phyloP scores from a whole-genome alignment of 176 grass and related monocot species.

The Miscanthus lutarioriparius region DNA sequence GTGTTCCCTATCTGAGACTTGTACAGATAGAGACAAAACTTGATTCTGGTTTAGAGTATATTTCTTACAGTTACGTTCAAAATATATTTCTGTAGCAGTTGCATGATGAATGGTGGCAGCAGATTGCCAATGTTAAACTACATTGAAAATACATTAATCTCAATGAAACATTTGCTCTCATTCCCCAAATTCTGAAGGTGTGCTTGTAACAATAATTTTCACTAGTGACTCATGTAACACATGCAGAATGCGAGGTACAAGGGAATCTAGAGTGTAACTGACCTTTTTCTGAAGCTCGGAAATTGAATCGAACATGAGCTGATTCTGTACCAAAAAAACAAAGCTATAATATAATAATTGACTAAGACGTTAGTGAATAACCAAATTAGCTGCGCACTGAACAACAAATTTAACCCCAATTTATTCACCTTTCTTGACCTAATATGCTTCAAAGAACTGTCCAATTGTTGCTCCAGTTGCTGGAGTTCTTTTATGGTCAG shows the following conservation, averaged over 20 bases:
- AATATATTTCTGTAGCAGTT: not conserved
- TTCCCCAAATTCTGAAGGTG: not conserved
- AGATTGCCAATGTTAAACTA: not conserved
- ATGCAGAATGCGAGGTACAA: not conserved
- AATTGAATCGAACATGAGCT: slow-evolving; percentile 65
- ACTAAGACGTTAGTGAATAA: slow-evolving; percentile 1
- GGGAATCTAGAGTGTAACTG: slow-evolving; percentile 19
- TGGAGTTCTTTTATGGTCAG: slow-evolving; percentile 73
- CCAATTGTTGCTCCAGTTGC: slow-evolving; percentile 82
- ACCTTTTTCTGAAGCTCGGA: slow-evolving; percentile 80
- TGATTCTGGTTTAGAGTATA: not conserved
- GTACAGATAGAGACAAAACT: not conserved
- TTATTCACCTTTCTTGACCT: slow-evolving; percentile 80
- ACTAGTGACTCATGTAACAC: not conserved
- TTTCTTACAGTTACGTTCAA: not conserved
- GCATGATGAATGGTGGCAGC: not conserved
- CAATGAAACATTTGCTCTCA: not conserved
- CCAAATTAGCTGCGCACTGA: not conserved
- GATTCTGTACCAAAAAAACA: slow-evolving; percentile 48
- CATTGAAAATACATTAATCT: not conserved
- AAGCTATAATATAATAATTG: slow-evolving; percentile 13
- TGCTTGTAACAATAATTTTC: not conserved
- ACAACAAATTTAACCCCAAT: not conserved
- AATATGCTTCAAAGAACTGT: slow-evolving; percentile 77
- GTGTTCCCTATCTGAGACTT: not conserved